These are phyloP conservation scores for Talaromyces sp. DNA, from an alignment of 2,329 filamentous ascomycete species.

Conservation along the genomic window DNA sequence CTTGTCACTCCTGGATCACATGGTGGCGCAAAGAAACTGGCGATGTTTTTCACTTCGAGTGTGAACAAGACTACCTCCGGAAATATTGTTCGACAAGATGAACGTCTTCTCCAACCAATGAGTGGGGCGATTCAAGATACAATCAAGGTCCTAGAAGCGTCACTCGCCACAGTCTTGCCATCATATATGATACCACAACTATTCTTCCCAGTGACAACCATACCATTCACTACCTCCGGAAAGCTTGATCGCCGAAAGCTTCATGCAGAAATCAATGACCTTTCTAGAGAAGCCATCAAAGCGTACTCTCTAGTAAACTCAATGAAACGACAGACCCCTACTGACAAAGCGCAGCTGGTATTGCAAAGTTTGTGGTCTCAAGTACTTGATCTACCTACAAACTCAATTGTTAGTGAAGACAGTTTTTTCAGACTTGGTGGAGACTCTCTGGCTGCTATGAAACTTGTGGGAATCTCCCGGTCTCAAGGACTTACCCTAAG, in stretches of 20 bases:
- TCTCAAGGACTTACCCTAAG: slow-evolving; percentile 3
- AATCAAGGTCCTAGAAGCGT: slow-evolving; percentile 21
- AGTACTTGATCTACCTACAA: slow-evolving; percentile 15
- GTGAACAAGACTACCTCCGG: background rate
- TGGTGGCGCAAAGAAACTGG: slow-evolving; percentile 24
- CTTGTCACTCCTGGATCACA: slow-evolving; percentile 29
- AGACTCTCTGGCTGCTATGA: slow-evolving; percentile 19
- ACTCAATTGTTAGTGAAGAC: slow-evolving; percentile 17
- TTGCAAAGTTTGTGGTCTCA: slow-evolving; percentile 17
- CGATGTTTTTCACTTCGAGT: slow-evolving; percentile 28
- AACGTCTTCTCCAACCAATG: slow-evolving; percentile 23
- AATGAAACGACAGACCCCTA: slow-evolving; percentile 14
- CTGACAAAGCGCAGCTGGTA: slow-evolving; percentile 18
- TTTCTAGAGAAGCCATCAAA: slow-evolving; percentile 28
- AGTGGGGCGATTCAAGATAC: slow-evolving; percentile 17
- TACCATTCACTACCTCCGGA: slow-evolving; percentile 9
- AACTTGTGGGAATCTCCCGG: slow-evolving; percentile 11
- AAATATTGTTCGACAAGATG: slow-evolving; percentile 1
- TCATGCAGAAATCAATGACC: slow-evolving; percentile 24
- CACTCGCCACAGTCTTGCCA: slow-evolving; percentile 16
- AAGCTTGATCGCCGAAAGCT: slow-evolving; percentile 11
- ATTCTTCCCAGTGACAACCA: slow-evolving; percentile 5
- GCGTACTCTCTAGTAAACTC: slow-evolving; percentile 22
- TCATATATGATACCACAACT: slow-evolving; percentile 11
- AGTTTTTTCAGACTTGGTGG: slow-evolving; percentile 26